These are phyloP conservation scores for Naegleria fowleri DNA, from an alignment of 208 protist species.

Conservation along the genomic window DNA sequence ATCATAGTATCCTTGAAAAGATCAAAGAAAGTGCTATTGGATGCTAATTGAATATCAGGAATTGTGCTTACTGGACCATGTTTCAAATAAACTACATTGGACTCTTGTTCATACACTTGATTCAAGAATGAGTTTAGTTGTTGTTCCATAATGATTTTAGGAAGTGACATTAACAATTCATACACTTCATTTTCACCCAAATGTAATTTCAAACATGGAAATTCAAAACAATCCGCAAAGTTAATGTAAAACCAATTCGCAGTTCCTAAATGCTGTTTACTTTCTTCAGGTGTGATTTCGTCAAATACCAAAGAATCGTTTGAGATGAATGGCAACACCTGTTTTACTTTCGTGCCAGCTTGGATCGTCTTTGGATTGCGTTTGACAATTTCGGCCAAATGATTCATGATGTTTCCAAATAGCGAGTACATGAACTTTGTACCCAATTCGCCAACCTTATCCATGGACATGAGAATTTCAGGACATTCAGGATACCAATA, in stretches of 20 bases:
- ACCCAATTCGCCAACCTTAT: not conserved
- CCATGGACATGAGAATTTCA: not conserved
- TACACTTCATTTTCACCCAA: not conserved
- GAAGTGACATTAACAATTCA: not conserved
- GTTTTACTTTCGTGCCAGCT: not conserved
- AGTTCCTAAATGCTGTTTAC: not conserved
- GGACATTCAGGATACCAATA: not conserved
- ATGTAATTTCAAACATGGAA: not conserved
- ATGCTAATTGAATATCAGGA: not conserved
- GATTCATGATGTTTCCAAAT: too few relatives aligned
- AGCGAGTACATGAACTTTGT: too few relatives aligned
- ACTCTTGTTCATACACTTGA: not conserved
- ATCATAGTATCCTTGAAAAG: too few relatives aligned
- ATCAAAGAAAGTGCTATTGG: not conserved
- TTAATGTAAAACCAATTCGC: not conserved
- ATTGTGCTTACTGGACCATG: not conserved
- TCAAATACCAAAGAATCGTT: not conserved
- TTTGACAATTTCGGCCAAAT: not conserved
- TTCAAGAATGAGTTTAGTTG: not conserved
- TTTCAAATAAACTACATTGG: not conserved
- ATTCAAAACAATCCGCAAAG: not conserved
- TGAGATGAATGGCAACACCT: not conserved
- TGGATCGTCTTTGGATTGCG: not conserved
- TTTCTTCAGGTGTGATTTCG: not conserved
- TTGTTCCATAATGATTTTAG: not conserved